Evolutionary conservation across 352 stramenopile species (phyloP).

Genomic region (Saprolegnia parasitica): DNA sequence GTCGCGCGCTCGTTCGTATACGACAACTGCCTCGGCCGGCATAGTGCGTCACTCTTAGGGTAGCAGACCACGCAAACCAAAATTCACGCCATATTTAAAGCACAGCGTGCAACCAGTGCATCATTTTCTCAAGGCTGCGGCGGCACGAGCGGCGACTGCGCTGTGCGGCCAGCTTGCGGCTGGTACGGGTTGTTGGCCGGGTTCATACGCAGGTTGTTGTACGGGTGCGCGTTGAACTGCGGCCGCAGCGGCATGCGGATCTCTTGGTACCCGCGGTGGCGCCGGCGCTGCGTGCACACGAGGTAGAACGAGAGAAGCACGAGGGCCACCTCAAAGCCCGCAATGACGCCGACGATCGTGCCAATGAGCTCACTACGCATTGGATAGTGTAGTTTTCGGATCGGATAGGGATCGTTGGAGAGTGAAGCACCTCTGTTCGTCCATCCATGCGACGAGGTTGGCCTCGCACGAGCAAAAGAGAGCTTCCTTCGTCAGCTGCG

Average conservation of each 20-base stretch:
- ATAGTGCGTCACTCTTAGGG: no score
- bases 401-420: background rate
- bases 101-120: no score
- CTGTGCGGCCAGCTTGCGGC: background rate
- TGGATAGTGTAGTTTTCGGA: background rate
- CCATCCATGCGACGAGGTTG: slow-evolving; percentile 71
- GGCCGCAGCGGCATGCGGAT: slow-evolving; percentile 73
- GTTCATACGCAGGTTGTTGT: slow-evolving; percentile 46
- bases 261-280: slow-evolving; percentile 72
- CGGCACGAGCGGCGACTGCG: slow-evolving; percentile 4
- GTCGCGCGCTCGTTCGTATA: no score
- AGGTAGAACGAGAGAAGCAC: slow-evolving; percentile 79
- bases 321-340: slow-evolving; percentile 73
- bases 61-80: background rate
- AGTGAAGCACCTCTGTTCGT: slow-evolving; percentile 57
- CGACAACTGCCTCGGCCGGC: no score
- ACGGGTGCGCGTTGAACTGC: slow-evolving; percentile 75
- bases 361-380: slow-evolving; percentile 40
- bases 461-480: slow-evolving; percentile 81
- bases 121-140: background rate
- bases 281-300: slow-evolving; percentile 63
- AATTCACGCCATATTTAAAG: background rate
- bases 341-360: slow-evolving; percentile 74
- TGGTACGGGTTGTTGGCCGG: slow-evolving; percentile 17
- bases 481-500: slow-evolving; percentile 59